Conservation (phyloP, 176 grass and related monocot species). For the Musa acuminata region DNA sequence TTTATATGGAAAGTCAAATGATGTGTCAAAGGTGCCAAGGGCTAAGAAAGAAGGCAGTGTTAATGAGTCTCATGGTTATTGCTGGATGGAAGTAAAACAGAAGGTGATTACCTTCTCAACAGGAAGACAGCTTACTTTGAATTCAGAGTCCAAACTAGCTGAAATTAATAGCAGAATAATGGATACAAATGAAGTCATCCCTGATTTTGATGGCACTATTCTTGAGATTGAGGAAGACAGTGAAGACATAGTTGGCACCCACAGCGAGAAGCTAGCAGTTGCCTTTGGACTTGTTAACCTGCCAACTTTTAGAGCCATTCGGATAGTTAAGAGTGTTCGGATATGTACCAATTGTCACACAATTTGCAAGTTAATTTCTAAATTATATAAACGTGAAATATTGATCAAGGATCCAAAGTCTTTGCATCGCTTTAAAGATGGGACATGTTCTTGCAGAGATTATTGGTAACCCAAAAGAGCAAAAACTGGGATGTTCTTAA, state of each 20-base stretch:
- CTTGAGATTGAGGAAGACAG: conserved; percentile 41
- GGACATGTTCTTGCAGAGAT: conserved; percentile 57
- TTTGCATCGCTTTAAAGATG: conserved; percentile 57
- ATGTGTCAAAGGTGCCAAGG: conserved; percentile 4
- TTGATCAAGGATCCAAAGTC: conserved; percentile 62
- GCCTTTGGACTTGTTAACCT: conserved; percentile 46
- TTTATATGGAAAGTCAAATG: conserved; percentile 24
- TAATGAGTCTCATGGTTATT: conserved; percentile 29
- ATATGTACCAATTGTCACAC: conserved; percentile 46
- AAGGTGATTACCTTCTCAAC: conserved; percentile 45
- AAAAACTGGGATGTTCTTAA: conserved; percentile 12
- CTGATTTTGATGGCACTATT: conserved; percentile 8
- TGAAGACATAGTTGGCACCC: conserved; percentile 34
- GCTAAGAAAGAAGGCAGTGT: conserved; percentile 2
- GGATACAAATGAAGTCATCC: conserved; percentile 28
- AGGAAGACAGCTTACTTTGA: conserved; percentile 15
- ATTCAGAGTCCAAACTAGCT: neutral
- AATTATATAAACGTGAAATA: conserved; percentile 39
- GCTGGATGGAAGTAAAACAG: conserved; percentile 41
- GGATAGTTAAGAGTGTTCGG: conserved; percentile 48
- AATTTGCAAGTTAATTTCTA: conserved; percentile 47
- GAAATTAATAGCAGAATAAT: conserved; percentile 19
- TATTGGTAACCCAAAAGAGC: conserved; percentile 37
- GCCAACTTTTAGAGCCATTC: conserved; percentile 34
- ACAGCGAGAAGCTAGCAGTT: conserved; percentile 57